phyloP scores from a whole-genome alignment of 2,329 filamentous ascomycete species.

The Chaetomium strumarium region DNA sequence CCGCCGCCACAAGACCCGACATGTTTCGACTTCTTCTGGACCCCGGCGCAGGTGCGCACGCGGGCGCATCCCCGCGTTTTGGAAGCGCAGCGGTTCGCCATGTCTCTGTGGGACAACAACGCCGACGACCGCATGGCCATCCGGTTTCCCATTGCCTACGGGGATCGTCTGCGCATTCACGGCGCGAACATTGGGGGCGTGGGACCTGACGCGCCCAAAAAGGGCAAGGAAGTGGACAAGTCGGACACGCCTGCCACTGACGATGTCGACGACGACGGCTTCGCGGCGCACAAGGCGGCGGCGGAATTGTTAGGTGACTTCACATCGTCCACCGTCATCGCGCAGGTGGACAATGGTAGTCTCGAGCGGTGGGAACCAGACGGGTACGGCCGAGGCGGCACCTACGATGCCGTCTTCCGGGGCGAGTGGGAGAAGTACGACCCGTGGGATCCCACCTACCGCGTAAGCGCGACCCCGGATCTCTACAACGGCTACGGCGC shows the following conservation, averaged over 20 bases:
- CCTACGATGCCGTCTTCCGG: constrained; percentile 48
- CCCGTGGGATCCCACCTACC: constrained; percentile 49
- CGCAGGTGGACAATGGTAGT: constrained; percentile 65
- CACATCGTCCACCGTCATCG: constrained; percentile 47
- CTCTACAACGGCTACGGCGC: constrained; percentile 53
- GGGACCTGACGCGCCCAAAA: constrained; percentile 24
- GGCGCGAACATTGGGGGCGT: constrained; percentile 37
- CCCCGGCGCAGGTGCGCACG: constrained; percentile 62
- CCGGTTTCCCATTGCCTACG: constrained; percentile 59
- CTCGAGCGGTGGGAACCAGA: constrained; percentile 66
- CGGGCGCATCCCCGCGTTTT: constrained; percentile 60
- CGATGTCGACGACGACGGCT: constrained; percentile 27
- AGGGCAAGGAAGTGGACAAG: constrained; percentile 27
- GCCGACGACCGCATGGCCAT: constrained; percentile 53
- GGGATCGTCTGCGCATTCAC: constrained; percentile 63
- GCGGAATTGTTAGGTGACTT: constrained; percentile 27
- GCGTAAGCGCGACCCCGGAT: constrained; percentile 48
- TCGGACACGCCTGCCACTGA: constrained; percentile 27
- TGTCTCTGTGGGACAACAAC: constrained; percentile 56
- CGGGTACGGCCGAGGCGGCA: constrained; percentile 56
- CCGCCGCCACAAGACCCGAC: constrained; percentile 58
- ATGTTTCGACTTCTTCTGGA: constrained; percentile 71
- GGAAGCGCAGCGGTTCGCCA: constrained; percentile 58
- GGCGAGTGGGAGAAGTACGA: constrained; percentile 52
- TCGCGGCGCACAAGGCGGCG: constrained; percentile 36